Evolutionary conservation across 768 basidiomycete genomes (phyloP).

Genomic region (Rhizopogon vesiculosus): DNA sequence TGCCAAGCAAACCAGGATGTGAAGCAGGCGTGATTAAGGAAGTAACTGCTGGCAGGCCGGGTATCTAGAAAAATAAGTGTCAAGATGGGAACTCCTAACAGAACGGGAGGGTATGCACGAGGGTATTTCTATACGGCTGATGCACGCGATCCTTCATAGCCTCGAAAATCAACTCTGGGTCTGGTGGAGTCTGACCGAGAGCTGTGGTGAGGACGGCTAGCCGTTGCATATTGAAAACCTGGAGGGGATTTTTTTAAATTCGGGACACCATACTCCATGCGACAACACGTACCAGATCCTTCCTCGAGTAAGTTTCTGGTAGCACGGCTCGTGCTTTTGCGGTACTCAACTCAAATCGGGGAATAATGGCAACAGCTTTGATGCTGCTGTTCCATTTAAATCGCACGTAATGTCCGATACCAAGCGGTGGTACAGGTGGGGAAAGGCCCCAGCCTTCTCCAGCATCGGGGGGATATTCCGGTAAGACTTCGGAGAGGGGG

Average conservation of each 20-base stretch:
- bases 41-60: constrained; percentile 91
- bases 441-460: constrained; percentile 87
- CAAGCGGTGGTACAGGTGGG: constrained; percentile 82
- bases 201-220: constrained; percentile 95
- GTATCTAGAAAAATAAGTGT: constrained; percentile 56
- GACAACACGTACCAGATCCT: constrained; percentile 71
- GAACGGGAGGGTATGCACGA: constrained; percentile 47
- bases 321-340: constrained; percentile 89
- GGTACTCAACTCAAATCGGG: constrained; percentile 93
- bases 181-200: constrained; percentile 83
- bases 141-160: constrained; percentile 99
- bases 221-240: constrained; percentile 98
- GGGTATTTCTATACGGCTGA: constrained; percentile 87
- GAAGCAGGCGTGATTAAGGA: constrained; percentile 80
- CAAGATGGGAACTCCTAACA: neutral
- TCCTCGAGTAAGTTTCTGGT: constrained; percentile 80
- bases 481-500: constrained; percentile 92
- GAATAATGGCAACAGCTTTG: constrained; percentile 91
- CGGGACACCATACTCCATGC: neutral
- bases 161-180: constrained; percentile 96
- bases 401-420: constrained; percentile 91
- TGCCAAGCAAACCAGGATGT: constrained; percentile 93
- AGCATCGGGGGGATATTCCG: constrained; percentile 92
- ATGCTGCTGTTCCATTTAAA: constrained; percentile 84
- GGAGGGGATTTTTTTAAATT: neutral